Conservation (phyloP, 2,329 filamentous ascomycete species). For the Aspergillus sclerotialis region DNA sequence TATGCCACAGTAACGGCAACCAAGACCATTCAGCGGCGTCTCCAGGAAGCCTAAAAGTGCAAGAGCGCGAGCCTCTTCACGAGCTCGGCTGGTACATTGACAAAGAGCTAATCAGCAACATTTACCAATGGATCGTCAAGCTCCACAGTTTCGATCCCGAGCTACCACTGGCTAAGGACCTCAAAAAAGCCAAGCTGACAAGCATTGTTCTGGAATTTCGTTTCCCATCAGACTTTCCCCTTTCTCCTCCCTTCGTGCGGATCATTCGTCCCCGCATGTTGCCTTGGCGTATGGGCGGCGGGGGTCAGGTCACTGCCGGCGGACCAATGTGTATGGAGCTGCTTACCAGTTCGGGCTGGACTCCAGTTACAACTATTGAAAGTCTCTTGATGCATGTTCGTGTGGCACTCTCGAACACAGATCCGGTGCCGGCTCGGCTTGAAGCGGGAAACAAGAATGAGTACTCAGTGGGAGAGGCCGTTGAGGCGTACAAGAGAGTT, state of each 20-base stretch:
- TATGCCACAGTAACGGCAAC: constrained; percentile 60
- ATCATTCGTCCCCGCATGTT: constrained; percentile 75
- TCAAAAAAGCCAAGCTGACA: constrained; percentile 54
- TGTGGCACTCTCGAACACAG: constrained; percentile 62
- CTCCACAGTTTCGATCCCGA: constrained; percentile 69
- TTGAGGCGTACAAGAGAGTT: constrained; percentile 65
- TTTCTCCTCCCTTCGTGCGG: constrained; percentile 75
- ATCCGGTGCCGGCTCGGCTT: constrained; percentile 68
- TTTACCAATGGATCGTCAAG: constrained; percentile 90
- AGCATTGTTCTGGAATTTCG: constrained; percentile 77
- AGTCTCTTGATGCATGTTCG: constrained; percentile 74
- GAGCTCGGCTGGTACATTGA: constrained; percentile 82
- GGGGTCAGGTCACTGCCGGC: constrained; percentile 77
- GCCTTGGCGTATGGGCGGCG: constrained; percentile 64
- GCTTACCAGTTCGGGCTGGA: constrained; percentile 78
- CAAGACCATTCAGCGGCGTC: constrained; percentile 56
- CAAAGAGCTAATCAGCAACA: constrained; percentile 56
- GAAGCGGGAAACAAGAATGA: constrained; percentile 37
- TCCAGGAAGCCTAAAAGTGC: constrained; percentile 58
- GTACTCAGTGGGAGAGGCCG: constrained; percentile 64
- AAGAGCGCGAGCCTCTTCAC: constrained; percentile 53
- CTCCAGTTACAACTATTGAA: constrained; percentile 64
- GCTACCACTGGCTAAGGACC: constrained; percentile 67
- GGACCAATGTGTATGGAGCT: constrained; percentile 82
- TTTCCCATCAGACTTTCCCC: constrained; percentile 69